A percentile compares a stretch with the other conserved stretches of the same genome.
These are phyloP conservation scores for Colletotrichum costaricense DNA, from an alignment of 2,329 filamentous ascomycete genomes.

Conservation along the genomic window DNA sequence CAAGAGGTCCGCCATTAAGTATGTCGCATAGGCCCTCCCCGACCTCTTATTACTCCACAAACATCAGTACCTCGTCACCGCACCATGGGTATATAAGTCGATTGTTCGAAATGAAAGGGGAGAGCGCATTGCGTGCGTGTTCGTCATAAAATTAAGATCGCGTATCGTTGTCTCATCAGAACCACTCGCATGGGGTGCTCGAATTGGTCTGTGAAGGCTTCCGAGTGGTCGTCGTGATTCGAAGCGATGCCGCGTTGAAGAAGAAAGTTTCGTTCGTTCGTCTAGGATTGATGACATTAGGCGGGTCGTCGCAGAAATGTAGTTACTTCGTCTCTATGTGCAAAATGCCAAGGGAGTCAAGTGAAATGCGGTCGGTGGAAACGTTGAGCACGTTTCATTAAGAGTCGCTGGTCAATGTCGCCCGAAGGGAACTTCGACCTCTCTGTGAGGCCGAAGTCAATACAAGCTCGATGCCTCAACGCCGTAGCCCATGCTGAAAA, in stretches of 20 bases:
- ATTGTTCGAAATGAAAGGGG: slow-evolving; percentile 49
- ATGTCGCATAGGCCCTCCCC: slow-evolving; percentile 42
- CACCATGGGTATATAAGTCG: slow-evolving; percentile 53
- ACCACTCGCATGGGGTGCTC: slow-evolving; percentile 9
- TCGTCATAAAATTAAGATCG: slow-evolving; percentile 42
- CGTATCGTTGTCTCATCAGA: slow-evolving; percentile 38
- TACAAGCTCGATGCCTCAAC: slow-evolving; percentile 43
- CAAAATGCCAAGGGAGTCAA: slow-evolving; percentile 33
- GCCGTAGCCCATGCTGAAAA: slow-evolving; percentile 50
- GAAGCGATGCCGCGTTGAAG: slow-evolving; percentile 38
- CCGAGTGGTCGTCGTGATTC: slow-evolving; percentile 31
- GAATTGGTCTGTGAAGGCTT: slow-evolving; percentile 14
- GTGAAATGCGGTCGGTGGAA: slow-evolving; percentile 27
- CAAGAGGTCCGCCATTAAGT: slow-evolving; percentile 37
- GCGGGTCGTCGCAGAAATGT: slow-evolving; percentile 48
- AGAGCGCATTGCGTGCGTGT: slow-evolving; percentile 41
- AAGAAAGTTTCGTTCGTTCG: slow-evolving; percentile 43
- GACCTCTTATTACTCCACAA: slow-evolving; percentile 41
- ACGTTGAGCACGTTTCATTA: slow-evolving; percentile 23
- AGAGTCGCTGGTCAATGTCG: neutral
- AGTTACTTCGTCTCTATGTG: slow-evolving; percentile 45
- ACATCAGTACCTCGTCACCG: slow-evolving; percentile 41
- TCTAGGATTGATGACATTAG: slow-evolving; percentile 47
- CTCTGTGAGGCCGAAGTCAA: slow-evolving; percentile 16
- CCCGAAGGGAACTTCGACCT: neutral